phyloP scores from a whole-genome alignment of 331 rosid species.

The Dryas integrifolia region DNA sequence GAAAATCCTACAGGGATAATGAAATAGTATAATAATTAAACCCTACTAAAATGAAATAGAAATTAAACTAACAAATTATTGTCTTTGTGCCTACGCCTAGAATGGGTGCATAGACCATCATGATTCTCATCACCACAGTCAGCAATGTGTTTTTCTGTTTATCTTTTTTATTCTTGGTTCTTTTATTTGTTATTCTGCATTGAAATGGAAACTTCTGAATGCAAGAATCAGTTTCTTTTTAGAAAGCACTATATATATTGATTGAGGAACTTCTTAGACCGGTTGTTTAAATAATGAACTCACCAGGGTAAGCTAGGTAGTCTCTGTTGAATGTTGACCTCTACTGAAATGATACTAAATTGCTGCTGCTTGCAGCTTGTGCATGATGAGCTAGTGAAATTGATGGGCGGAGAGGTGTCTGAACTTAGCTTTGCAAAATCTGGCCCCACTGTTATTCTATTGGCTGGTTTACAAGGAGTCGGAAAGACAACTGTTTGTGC shows the following conservation, averaged over 20 bases:
- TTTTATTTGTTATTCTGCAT: neutral
- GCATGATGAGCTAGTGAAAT: constrained; percentile 81
- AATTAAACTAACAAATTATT: neutral
- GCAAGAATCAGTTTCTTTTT: neutral
- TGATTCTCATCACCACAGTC: neutral
- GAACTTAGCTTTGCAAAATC: constrained; percentile 74
- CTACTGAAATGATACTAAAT: constrained; percentile 17
- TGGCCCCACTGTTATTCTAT: constrained; percentile 77
- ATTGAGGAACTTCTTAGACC: neutral
- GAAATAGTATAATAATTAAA: too few species aligned
- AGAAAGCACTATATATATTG: neutral
- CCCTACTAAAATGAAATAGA: neutral
- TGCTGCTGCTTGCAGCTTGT: constrained; percentile 67
- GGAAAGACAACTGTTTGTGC: constrained; percentile 99
- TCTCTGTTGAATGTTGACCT: constrained; percentile 11
- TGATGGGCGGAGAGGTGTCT: constrained; percentile 98
- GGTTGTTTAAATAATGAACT: neutral
- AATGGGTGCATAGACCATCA: neutral
- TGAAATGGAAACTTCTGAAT: too few species aligned
- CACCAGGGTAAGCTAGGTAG: neutral
- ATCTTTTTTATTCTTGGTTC: neutral
- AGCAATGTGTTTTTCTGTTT: neutral
- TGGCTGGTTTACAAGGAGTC: constrained; percentile 99
- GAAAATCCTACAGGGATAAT: too few species aligned
- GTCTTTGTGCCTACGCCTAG: neutral